phyloP scores from a whole-genome alignment of 768 basidiomycete species.

The Termitomyces bulborhizus region DNA sequence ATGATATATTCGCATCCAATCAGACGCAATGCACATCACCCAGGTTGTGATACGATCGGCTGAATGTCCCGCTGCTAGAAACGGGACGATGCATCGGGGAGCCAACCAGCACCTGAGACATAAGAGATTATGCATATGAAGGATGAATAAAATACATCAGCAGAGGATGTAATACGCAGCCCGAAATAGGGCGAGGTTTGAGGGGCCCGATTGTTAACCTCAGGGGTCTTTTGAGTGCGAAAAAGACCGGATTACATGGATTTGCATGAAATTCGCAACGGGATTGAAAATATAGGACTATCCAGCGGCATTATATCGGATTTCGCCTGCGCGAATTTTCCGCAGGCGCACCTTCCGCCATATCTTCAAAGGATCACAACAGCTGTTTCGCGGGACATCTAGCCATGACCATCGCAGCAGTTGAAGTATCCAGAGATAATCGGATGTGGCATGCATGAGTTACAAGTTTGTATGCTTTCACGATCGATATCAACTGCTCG shows the following conservation, averaged over 20 bases:
- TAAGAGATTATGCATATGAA: background rate
- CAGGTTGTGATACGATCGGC: constrained; percentile 59
- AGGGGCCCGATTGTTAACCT: constrained; percentile 58
- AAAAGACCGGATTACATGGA: background rate
- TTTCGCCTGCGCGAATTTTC: background rate
- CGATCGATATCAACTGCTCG: no score
- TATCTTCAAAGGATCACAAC: constrained; percentile 53
- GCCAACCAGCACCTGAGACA: constrained; percentile 44
- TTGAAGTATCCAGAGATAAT: constrained; percentile 63
- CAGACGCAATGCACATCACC: constrained; percentile 63
- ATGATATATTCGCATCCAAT: no score
- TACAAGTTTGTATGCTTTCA: constrained; percentile 34
- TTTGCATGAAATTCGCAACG: constrained; percentile 39
- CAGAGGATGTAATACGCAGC: constrained; percentile 66
- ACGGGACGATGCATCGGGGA: constrained; percentile 62
- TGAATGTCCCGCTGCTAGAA: constrained; percentile 54
- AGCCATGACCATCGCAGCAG: constrained; percentile 38
- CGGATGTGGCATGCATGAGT: constrained; percentile 63
- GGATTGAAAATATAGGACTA: constrained; percentile 59
- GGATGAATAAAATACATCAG: constrained; percentile 35
- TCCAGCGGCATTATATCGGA: background rate
- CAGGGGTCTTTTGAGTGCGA: background rate
- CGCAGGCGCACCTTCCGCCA: constrained; percentile 54
- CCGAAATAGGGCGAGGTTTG: constrained; percentile 62
- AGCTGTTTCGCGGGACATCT: constrained; percentile 41